Evolutionary conservation across 306 rosid genomes (phyloP), one percentile per base, ranked within the genome.

Genomic region (Vicia faba): DNA sequence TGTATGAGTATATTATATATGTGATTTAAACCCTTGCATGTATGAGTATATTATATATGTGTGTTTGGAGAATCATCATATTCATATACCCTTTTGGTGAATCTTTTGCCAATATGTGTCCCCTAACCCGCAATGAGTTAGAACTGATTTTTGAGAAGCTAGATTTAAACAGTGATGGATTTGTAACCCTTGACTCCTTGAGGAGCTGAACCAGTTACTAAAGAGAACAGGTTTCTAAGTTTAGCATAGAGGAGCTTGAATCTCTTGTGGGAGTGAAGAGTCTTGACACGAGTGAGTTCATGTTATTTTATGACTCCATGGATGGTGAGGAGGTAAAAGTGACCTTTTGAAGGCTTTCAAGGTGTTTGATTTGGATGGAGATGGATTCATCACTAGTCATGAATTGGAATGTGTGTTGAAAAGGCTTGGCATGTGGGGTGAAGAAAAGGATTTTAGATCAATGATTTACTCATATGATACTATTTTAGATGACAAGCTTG

Each of bases 391-490:
- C 54, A 86, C 90, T 0, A 70, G 84, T 55, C 71, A 82, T 11
- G 97, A 88, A 64, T 71, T 91, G 4, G 82, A 79, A 71, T 73
- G 49, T 57, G 96, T 88, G 25, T 44, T 91, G 66, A 78, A 63
- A 51, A 85, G 83, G 33, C 69, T 91, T 18, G 96, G 82, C 16
- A 68, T 83, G 15, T 81, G 89, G 91, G 41, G 15, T 28, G 87
- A 80, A 7, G 78, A 73, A 12, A 62, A 66, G 12, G 95, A 88
- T 75, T 84, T 84, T 43, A 60, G 39, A 5, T 31, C 11, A 41
- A 91, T 91, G 97, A 91, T 88, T 46, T 51, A 38, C 0, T 85
- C 68, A 9, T 88, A 78, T n/a, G 97, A 91, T 59, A 56, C 89
- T 38, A 79, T 87, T 57, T 78, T 72, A 28, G 97, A 88, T 39